Evolutionary conservation across 1,284 basidiomycete genomes (phyloP).

Genomic region (Peniophora sp.): DNA sequence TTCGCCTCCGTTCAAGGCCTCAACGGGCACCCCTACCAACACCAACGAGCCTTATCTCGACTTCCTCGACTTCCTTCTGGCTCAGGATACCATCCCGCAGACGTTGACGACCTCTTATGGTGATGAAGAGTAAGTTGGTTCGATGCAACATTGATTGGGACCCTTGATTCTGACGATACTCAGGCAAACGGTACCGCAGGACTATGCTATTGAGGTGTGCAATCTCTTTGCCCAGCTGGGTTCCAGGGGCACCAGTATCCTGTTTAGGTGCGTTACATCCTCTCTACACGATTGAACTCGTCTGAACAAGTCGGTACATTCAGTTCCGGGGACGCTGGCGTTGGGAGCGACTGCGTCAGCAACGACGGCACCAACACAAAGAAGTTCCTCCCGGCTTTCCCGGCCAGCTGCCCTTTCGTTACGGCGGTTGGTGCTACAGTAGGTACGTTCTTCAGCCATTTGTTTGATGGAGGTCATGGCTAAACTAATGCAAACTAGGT

Average conservation of each 20-base stretch:
- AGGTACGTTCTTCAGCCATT: conserved; percentile 17
- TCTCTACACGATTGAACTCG: neutral
- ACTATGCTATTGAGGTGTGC: conserved; percentile 52
- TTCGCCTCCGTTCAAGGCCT: conserved; percentile 44
- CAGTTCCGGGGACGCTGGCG: conserved; percentile 6
- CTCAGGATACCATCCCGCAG: conserved; percentile 40
- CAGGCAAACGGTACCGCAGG: conserved; percentile 31
- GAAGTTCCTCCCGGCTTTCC: conserved; percentile 64
- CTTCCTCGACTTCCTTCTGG: conserved; percentile 51
- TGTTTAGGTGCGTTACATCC: conserved; percentile 39
- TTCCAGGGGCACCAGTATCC: conserved; percentile 47
- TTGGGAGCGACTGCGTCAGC: conserved; percentile 31
- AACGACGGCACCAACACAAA: conserved; percentile 46
- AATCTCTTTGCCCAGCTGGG: conserved; percentile 54
- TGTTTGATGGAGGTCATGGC: too few relatives aligned
- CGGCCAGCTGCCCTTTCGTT: conserved; percentile 61
- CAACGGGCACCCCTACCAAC: conserved; percentile 40
- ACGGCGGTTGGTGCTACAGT: conserved; percentile 57
- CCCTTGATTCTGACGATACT: neutral
- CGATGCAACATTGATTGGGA: conserved; percentile 6
- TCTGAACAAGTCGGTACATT: conserved; percentile 5
- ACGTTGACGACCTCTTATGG: conserved; percentile 40
- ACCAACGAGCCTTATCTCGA: conserved; percentile 51
- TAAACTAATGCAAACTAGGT: conserved; percentile 13
- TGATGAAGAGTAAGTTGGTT: conserved; percentile 17